Conservation (phyloP, 2,329 filamentous ascomycete species). For the Colletotrichum karsti region DNA sequence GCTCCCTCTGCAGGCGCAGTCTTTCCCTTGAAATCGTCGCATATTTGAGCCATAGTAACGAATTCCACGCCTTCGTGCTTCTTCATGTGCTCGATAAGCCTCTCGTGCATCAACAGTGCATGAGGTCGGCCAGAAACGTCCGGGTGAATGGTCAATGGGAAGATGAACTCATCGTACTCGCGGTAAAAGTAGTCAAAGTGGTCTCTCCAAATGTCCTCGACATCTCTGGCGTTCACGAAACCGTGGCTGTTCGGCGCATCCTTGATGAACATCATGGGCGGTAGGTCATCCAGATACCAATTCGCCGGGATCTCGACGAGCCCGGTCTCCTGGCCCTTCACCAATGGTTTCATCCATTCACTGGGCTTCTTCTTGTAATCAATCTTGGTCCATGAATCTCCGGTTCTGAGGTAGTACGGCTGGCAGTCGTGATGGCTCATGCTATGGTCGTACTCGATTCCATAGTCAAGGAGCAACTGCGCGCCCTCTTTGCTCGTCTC, state of each 20-base stretch:
- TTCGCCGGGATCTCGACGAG: constrained; percentile 72
- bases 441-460: constrained; percentile 75
- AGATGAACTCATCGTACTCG: constrained; percentile 80
- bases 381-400: constrained; percentile 74
- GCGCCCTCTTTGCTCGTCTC: constrained; percentile 75
- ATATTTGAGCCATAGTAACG: constrained; percentile 76
- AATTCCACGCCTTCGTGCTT: constrained; percentile 68
- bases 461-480: constrained; percentile 70
- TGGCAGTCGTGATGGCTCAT: constrained; percentile 74
- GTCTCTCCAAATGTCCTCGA: constrained; percentile 72
- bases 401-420: constrained; percentile 70
- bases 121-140: constrained; percentile 78
- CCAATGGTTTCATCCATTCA: constrained; percentile 73
- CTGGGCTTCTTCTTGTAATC: constrained; percentile 70
- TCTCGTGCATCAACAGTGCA: constrained; percentile 77
- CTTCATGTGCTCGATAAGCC: constrained; percentile 75
- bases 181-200: constrained; percentile 80
- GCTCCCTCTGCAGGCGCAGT: constrained; percentile 66
- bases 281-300: constrained; percentile 72
- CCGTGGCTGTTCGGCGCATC: constrained; percentile 71
- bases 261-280: constrained; percentile 80
- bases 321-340: constrained; percentile 66
- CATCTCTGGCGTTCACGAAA: constrained; percentile 63
- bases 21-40: constrained; percentile 76
- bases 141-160: constrained; percentile 81